phyloP scores from a whole-genome alignment of 208 protist species.

The Acanthamoeba culbertsoni region DNA sequence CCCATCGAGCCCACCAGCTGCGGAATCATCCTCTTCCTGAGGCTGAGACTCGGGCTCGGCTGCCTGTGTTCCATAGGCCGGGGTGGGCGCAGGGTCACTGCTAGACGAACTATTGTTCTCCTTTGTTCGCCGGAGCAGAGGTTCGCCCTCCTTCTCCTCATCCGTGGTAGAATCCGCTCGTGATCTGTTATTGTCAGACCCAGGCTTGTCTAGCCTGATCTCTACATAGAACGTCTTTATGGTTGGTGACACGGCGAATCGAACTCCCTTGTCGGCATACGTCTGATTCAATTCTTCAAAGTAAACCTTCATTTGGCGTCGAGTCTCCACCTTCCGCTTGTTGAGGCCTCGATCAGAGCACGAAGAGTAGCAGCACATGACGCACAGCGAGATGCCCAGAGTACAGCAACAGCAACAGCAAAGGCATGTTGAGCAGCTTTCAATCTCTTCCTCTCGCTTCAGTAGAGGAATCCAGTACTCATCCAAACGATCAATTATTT shows the following conservation, averaged over 20 bases:
- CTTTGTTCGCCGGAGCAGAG: not conserved
- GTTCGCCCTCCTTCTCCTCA: not conserved
- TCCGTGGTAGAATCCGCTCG: not conserved
- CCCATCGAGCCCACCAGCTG: not conserved
- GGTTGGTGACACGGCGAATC: not conserved
- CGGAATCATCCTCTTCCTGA: not conserved
- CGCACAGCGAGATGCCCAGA: not conserved
- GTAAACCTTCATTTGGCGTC: not conserved
- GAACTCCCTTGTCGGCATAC: not conserved
- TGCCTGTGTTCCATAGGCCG: not conserved
- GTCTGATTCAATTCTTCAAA: slow-evolving; percentile 3
- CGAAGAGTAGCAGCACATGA: slow-evolving; percentile 48
- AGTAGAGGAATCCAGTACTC: not conserved
- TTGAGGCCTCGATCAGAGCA: not conserved
- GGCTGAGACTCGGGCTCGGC: not conserved
- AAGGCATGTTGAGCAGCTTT: slow-evolving; percentile 9
- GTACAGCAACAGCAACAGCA: slow-evolving; percentile 36
- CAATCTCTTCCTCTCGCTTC: slow-evolving; percentile 30
- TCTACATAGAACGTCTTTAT: slow-evolving; percentile 38
- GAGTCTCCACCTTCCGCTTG: not conserved
- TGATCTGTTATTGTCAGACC: not conserved
- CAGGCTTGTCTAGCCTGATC: not conserved
- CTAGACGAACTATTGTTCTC: not conserved
- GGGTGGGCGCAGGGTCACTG: not conserved
- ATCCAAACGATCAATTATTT: slow-evolving; percentile 22